A percentile compares a stretch with the other conserved stretches of the same genome.
phyloP scores from a whole-genome alignment of 192 early-diverging fungal genomes.

The Dispira parvispora region DNA sequence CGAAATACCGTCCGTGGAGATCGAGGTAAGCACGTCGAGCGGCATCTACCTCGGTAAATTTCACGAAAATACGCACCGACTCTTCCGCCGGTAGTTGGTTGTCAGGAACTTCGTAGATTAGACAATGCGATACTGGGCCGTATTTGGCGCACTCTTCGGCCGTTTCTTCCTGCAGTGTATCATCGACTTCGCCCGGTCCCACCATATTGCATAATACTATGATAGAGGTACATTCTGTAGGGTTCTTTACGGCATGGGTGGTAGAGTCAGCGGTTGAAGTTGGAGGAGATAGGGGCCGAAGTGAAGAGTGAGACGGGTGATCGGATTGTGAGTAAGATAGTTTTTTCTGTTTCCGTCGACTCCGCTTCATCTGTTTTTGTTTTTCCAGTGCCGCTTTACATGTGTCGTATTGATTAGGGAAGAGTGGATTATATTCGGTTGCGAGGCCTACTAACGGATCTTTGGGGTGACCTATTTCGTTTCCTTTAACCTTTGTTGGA shows the following conservation, averaged over 20 bases:
- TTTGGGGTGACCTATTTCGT: not conserved
- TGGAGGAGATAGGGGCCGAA: too few relatives aligned
- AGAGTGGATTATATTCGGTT: not conserved
- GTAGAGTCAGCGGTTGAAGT: not conserved
- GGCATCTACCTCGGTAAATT: conserved; percentile 32
- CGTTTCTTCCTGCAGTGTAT: conserved; percentile 52
- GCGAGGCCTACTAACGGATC: not conserved
- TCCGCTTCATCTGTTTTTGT: not conserved
- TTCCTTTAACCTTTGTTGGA: not conserved
- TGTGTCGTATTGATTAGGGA: conserved; percentile 7
- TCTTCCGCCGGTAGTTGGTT: conserved; percentile 36
- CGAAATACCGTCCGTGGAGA: conserved; percentile 62
- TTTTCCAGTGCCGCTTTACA: not conserved
- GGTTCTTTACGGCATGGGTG: not conserved
- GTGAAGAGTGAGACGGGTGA: too few relatives aligned
- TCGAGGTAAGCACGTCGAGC: conserved; percentile 34
- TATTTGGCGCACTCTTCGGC: conserved; percentile 63
- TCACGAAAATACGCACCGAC: conserved; percentile 67
- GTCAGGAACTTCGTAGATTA: conserved; percentile 46
- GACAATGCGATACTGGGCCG: conserved; percentile 47
- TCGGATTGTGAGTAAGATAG: not conserved
- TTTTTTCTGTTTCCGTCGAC: not conserved
- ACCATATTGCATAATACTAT: conserved; percentile 4
- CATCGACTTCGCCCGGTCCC: conserved; percentile 54
- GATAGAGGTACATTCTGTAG: not conserved